Evolutionary conservation across 2,329 filamentous ascomycete genomes (phyloP).

Genomic region (Chalara sp.): DNA sequence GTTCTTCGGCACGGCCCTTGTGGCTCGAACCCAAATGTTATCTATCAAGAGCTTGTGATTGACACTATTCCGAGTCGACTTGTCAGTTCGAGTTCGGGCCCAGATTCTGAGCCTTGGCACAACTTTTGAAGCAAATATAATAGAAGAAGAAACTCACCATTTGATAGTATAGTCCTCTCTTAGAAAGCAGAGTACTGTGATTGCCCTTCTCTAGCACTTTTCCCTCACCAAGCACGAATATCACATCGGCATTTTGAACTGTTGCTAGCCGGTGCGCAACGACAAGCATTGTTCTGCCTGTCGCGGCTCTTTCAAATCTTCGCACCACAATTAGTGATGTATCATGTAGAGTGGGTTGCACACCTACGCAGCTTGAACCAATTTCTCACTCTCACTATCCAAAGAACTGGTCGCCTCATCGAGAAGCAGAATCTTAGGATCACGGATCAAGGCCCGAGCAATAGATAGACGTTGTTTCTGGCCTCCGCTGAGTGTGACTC

Average conservation of each 20-base stretch:
- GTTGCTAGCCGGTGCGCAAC: constrained; percentile 74
- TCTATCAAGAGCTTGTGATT: constrained; percentile 14
- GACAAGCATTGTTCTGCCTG: constrained; percentile 65
- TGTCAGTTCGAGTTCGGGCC: neutral
- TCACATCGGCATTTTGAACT: constrained; percentile 57
- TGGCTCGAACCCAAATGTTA: neutral
- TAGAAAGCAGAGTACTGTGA: constrained; percentile 17
- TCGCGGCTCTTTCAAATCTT: constrained; percentile 52
- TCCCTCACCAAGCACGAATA: constrained; percentile 24
- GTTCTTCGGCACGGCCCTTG: no score
- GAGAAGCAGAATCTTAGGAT: constrained; percentile 45
- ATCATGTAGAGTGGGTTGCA: no score
- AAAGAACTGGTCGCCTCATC: constrained; percentile 53
- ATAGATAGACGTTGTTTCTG: constrained; percentile 51
- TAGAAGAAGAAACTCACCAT: constrained; percentile 16
- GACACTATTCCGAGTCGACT: constrained; percentile 7
- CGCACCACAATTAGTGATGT: no score
- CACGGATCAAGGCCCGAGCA: constrained; percentile 45
- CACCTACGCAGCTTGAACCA: constrained; percentile 48
- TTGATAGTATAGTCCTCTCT: constrained; percentile 23
- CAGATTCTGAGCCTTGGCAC: no score
- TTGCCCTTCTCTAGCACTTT: constrained; percentile 22
- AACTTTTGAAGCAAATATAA: neutral
- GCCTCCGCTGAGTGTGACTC: constrained; percentile 42
- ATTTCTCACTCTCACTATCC: constrained; percentile 49